phyloP scores from a whole-genome alignment of 192 early-diverging fungal genomes.

The Umbelopsis vinacea region DNA sequence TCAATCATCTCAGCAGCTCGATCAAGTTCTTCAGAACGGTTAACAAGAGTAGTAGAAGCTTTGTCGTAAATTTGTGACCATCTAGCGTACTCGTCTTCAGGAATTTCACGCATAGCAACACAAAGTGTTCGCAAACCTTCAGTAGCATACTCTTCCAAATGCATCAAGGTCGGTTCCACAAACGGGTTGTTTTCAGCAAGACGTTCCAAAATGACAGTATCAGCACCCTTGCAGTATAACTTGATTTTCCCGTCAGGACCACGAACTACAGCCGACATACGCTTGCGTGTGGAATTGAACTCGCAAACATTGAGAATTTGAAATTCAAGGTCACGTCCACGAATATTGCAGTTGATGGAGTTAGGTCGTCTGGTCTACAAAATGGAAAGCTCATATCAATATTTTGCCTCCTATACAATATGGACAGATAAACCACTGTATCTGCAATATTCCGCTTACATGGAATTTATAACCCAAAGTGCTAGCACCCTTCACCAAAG shows the following conservation, averaged over 20 bases:
- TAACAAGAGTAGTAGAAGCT: conserved; percentile 82
- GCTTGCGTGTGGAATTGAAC: conserved; percentile 94
- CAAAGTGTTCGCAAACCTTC: conserved; percentile 93
- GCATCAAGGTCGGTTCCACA: conserved; percentile 66
- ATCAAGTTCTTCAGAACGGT: conserved; percentile 81
- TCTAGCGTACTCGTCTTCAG: conserved; percentile 77
- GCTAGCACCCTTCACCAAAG: conserved; percentile 73
- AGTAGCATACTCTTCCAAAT: conserved; percentile 86
- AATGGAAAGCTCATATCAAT: background rate
- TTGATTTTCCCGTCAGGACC: conserved; percentile 82
- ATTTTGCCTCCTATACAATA: background rate
- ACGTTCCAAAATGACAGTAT: conserved; percentile 89
- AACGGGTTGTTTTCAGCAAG: conserved; percentile 71
- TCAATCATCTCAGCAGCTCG: conserved; percentile 91
- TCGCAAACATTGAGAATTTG: conserved; percentile 93
- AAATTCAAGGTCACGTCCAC: conserved; percentile 62
- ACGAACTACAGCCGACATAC: conserved; percentile 90
- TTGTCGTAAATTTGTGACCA: conserved; percentile 82
- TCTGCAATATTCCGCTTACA: conserved; percentile 20
- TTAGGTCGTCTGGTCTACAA: conserved; percentile 55
- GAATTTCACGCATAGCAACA: conserved; percentile 85
- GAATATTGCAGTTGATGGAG: conserved; percentile 54
- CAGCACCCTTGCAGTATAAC: conserved; percentile 95
- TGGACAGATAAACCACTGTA: background rate
- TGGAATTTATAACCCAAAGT: conserved; percentile 66